Evolutionary conservation across 2,329 filamentous ascomycete species (phyloP), one percentile per base, ranked within the genome.

Genomic region (Ploettnerulaceae sp.): DNA sequence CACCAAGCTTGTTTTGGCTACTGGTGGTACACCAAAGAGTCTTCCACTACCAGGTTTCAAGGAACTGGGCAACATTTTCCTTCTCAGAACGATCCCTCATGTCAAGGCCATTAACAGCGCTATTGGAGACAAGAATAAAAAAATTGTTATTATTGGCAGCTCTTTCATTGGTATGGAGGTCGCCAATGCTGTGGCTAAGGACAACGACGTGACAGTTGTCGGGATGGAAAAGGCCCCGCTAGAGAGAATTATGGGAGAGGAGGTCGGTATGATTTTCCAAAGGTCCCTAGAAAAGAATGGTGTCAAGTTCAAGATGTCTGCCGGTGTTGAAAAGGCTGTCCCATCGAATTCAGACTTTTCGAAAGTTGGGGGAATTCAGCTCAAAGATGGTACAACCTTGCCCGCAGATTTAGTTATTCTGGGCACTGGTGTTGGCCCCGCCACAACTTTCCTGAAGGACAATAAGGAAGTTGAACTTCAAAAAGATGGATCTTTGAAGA

Each of bases 91-190:
- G 8, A 73, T 94, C n/a, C 75, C 82, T 32, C 83, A 97, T 61
- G 79, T 83, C 0, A 80, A 90, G 64, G 75, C 74, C 48, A 96
- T 98, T 55, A 74, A 89, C 20, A 75, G 72, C 1, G 88, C 89
- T 5, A 86, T 95, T 36, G 89, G 89, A 22, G 79, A 87, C 33
- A 84, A 86, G 62, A 81, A 81, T 49, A 96, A 95, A 75, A 96
- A 95, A 67, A 81, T 98, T 56, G 89, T 95, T 36, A 75, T 98
- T 11, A 75, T 98, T 44, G 93, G 93, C 31, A 91, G 86, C 49
- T 95, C 89, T 0, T 98, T 98, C 67, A 98, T 98, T 62, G 93
- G 93, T 31, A 94, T 98, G 86, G 93, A 98, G 67, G 79, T 94
- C n/a, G 91, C 86, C 51, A 93, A 90, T 54, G 84, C 94, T 0